Evolutionary conservation across 257 asterid species (phyloP), one percentile per base, ranked within the genome.

Genomic region (Solanum tarijense): DNA sequence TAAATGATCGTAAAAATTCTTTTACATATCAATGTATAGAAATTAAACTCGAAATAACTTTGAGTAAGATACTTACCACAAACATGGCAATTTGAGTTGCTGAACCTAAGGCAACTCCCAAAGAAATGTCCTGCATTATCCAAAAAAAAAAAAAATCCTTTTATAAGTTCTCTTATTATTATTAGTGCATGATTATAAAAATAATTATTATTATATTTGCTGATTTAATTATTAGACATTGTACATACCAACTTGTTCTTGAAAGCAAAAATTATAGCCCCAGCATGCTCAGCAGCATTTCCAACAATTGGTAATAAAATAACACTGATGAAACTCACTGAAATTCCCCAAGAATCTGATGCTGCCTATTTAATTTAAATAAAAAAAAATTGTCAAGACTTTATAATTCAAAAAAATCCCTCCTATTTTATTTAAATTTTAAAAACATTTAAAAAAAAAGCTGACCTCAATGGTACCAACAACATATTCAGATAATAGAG

Each of bases 281-380:
- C 99, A 1, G 99, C 98, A 83, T 97, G 99, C 87, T 97, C 99
- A 7, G 98, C 98, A 69, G 99, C 99, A 81, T 97, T 97, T 74
- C 99, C 99, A 75, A 94, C 98, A 84, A 97, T 96, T 60, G 99
- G 99, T 68, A 97, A 93, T 86, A 97, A 87, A 90, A 97, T 97
- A 35, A 97, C 90, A 39, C 99, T 96, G 69, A 95, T 95, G 92
- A 97, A 97, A 87, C 95, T 92, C 69, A 96, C 94, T 4, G 99
- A 95, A 12, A 96, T 90, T 2, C 99, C 98, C 99, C 98, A 97
- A 20, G 95, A 87, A 52, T 92, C 92, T 2, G 99, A 94, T 86
- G 98, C 98, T 43, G 87, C 94, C 99, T 96, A 88, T 65, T 66
- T 5, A 10, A 84, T 52, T 69, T 60, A 4, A 65, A 65, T 11